phyloP scores from a whole-genome alignment of 352 stramenopile genomes.

The Phytophthora colocasiae region DNA sequence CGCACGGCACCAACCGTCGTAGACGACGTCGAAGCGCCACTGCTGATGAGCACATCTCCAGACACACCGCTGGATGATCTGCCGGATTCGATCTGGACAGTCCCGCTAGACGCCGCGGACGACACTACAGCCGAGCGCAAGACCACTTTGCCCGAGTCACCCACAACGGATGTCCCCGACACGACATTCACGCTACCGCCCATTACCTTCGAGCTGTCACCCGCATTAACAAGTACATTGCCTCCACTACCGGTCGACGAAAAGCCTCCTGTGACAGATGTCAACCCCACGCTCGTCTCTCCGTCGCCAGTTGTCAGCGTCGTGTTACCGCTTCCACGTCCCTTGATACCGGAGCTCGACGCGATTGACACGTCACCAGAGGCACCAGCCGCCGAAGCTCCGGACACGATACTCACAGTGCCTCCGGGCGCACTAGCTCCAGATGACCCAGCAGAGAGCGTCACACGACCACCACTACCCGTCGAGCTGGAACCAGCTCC shows the following conservation, averaged over 20 bases:
- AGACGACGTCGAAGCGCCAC: conserved; percentile 17
- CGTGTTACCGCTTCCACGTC: conserved; percentile 21
- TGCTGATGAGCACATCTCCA: conserved; percentile 20
- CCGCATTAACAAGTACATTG: conserved; percentile 15
- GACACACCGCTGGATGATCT: conserved; percentile 18
- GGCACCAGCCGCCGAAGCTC: conserved; percentile 11
- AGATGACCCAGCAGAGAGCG: conserved; percentile 14
- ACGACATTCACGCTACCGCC: conserved; percentile 25
- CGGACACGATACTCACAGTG: conserved; percentile 16
- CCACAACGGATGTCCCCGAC: conserved; percentile 19
- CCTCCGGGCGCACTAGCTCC: conserved; percentile 15
- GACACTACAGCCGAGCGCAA: conserved; percentile 22
- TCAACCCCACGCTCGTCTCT: conserved; percentile 25
- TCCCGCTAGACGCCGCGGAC: conserved; percentile 23
- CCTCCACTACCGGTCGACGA: conserved; percentile 22
- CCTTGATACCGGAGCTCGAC: conserved; percentile 15
- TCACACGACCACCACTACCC: conserved; percentile 25
- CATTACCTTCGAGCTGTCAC: conserved; percentile 16
- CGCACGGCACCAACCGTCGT: conserved; percentile 5
- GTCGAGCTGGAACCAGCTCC: conserved; percentile 13
- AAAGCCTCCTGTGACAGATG: conserved; percentile 22
- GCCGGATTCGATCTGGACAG: conserved; percentile 23
- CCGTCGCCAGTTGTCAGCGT: conserved; percentile 24
- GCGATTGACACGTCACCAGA: conserved; percentile 21
- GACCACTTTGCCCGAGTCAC: conserved; percentile 21